Base-by-base conservation (phyloP, 2,329 filamentous ascomycete genomes). In the Incumbomyces lentus region DNA sequence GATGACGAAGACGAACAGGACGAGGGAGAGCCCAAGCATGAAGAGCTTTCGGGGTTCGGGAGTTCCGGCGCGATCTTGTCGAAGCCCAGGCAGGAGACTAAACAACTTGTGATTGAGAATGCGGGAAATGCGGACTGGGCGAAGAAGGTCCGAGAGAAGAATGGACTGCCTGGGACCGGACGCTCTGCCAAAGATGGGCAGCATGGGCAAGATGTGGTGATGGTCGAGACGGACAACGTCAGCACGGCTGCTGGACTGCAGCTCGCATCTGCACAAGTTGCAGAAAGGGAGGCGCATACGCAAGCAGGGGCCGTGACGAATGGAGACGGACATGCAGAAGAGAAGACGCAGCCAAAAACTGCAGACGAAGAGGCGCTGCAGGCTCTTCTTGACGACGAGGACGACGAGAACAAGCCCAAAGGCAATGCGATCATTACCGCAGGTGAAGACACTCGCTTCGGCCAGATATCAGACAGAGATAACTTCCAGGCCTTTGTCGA, bases 401-500 rank as follows among this genome's bases (percentile, higher is more conserved):
- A 72, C 55, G 59, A 66, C 7, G 67, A 72, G 29, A 59, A 66
- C 7, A 67, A 72, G 29, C 53, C 57, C 11, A 59, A 63, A 49
- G 67, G 70, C 34, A 71, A 78, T 48, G 66, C 78, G 11, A 63
- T 81, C 13, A 82, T 84, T 48, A 58, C 63, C 46, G 69, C 22
- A 55, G 61, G 29, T 56, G 60, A 32, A 38, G 55, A 50, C 53
- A 58, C 37, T 40, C 50, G 51, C 8, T 54, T 54, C 3, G 50
- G 46, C 7, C 53, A 53, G 1, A 60, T 65, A 40, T 64, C 65
- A 40, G 66, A 69, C 47, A 60, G 60, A 3, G 81, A 84, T 49
- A 80, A 79, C 2, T 89, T 87, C 58, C 71, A 72, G 29, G 74
- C 77, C 19, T 86, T 90, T 61, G 75, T 89, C 26, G 72, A 76